Base-by-base conservation (phyloP, 106 monocot species). In the Alisma plantagoaquatica region DNA sequence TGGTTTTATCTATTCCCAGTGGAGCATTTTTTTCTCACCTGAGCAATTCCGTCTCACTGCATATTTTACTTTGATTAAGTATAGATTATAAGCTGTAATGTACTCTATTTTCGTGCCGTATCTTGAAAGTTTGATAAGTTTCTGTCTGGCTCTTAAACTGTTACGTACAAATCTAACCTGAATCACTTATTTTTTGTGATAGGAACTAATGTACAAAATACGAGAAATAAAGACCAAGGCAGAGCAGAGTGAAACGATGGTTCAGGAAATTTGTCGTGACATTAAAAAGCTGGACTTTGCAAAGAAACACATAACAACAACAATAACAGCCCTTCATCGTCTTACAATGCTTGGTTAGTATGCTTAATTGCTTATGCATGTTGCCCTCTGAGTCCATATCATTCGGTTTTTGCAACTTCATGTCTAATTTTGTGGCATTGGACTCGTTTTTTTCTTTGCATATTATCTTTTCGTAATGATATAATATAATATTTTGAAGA, bases 261-360 rank as follows among this genome's bases (percentile, higher is more conserved):
- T 98, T 66, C 98, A 98, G 66, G 98, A 98, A 72, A 98, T 98
- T 53, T 98, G 90, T 44, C 89, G 85, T 41, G 89, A 98, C 59
- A 98, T 90, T 29, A 98, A 90, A 63, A 98, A 98, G 63, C 59
- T 98, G 69, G 98, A 98, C 61, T 98, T 75, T 68, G 90, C 98
- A 20, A 98, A 98, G 73, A 98, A 82, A 70, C 98, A 90, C 72
- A 98, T 98, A 65, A 98, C 98, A 51, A 90, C 98, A 18, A 98
- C 98, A 54, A 90, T 98, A 46, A 98, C 98, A 42, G 98, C 89
- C 25, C 98, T 98, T 74, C 98, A 98, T 61, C 85, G 98, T 64
- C 76, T 98, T 60, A 98, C 90, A 38, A 98, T 98, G 98, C 74
- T 98, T 46, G 98, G 98, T 88, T 63, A 68, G 70, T 50, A 38